Conservation (phyloP, 495 filamentous ascomycete genomes). For the Penicillium robsamsonii region DNA sequence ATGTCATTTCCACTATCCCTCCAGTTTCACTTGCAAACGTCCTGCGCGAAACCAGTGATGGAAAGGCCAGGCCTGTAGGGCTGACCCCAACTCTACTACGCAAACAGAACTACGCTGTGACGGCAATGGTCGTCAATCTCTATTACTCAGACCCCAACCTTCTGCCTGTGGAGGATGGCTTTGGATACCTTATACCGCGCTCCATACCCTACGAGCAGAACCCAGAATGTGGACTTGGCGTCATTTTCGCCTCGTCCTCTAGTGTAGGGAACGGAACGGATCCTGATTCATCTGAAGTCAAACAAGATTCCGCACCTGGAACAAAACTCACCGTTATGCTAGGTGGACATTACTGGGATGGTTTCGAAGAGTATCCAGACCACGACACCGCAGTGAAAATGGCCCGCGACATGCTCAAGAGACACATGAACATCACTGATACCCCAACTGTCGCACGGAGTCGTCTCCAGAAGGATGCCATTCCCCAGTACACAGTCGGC, state of each 20-base stretch:
- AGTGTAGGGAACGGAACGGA: slow-evolving; percentile 20
- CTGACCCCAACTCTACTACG: slow-evolving; percentile 23
- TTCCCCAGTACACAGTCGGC: slow-evolving; percentile 84
- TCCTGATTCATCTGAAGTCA: slow-evolving; percentile 16
- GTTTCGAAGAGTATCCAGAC: slow-evolving; percentile 51
- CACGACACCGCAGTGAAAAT: slow-evolving; percentile 62
- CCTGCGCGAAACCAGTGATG: slow-evolving; percentile 11
- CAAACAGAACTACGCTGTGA: slow-evolving; percentile 60
- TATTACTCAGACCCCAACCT: slow-evolving; percentile 68
- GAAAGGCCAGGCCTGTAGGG: not conserved
- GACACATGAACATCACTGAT: slow-evolving; percentile 70
- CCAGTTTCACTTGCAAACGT: slow-evolving; percentile 35
- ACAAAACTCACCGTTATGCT: slow-evolving; percentile 95
- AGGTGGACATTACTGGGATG: slow-evolving; percentile 90
- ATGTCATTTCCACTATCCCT: slow-evolving; percentile 71
- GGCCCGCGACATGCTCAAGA: slow-evolving; percentile 63
- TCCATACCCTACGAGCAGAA: slow-evolving; percentile 69
- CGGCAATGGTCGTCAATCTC: slow-evolving; percentile 88
- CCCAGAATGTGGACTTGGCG: slow-evolving; percentile 80
- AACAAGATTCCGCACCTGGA: slow-evolving; percentile 55
- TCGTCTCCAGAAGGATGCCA: slow-evolving; percentile 70
- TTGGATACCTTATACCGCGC: slow-evolving; percentile 86
- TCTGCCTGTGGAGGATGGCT: slow-evolving; percentile 60
- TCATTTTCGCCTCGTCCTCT: slow-evolving; percentile 83
- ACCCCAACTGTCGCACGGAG: slow-evolving; percentile 55